Evolutionary conservation across 306 rosid genomes (phyloP).

Genomic region (Sphenostylis stenocarpa): DNA sequence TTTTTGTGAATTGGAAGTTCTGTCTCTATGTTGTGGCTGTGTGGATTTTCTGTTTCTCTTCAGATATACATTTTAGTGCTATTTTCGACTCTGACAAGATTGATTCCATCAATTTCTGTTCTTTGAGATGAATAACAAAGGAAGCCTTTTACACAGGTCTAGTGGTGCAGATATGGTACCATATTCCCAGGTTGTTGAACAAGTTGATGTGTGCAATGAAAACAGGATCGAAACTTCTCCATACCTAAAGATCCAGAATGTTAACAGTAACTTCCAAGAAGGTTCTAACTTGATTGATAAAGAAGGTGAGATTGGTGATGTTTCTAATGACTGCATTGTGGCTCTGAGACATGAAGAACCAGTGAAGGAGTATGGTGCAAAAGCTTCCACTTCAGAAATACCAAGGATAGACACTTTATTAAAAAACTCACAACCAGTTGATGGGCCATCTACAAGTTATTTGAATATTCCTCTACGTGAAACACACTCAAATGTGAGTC

Average conservation of each 20-base stretch:
- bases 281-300: background rate
- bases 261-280: background rate
- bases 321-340: background rate
- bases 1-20: too few relatives aligned
- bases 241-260: background rate
- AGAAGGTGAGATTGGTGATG: background rate
- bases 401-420: background rate
- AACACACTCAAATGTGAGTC: background rate
- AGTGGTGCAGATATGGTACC: background rate
- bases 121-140: too few relatives aligned
- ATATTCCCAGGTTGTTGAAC: background rate
- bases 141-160: background rate
- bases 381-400: background rate
- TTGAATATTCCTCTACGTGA: background rate
- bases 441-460: background rate
- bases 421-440: background rate
- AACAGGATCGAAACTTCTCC: background rate
- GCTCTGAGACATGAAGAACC: background rate
- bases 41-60: too few relatives aligned
- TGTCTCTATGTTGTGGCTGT: too few relatives aligned
- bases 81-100: too few relatives aligned
- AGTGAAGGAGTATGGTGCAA: background rate
- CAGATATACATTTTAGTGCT: too few relatives aligned
- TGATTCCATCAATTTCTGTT: too few relatives aligned
- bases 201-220: background rate